These are phyloP conservation scores for Hypoxylon lienhwacheense DNA, from an alignment of 495 filamentous ascomycete species.

Conservation along the genomic window DNA sequence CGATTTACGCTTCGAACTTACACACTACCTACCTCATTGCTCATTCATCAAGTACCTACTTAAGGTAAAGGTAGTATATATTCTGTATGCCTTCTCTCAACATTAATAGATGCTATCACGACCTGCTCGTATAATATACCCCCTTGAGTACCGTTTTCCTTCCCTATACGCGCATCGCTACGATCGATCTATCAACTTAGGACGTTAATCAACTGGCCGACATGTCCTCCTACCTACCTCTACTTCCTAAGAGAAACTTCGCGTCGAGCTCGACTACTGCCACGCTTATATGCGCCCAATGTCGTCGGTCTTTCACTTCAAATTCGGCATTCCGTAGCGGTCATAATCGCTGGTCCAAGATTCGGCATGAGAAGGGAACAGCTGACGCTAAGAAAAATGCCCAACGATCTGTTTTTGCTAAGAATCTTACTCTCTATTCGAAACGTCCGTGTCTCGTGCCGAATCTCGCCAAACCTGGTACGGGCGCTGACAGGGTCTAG, in stretches of 20 bases:
- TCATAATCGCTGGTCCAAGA: slow-evolving; percentile 92
- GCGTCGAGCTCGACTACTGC: slow-evolving; percentile 12
- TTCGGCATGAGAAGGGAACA: slow-evolving; percentile 89
- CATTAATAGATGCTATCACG: too few relatives aligned
- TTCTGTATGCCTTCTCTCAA: too few relatives aligned
- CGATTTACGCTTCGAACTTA: too few relatives aligned
- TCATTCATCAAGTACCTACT: too few relatives aligned
- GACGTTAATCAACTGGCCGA: too few relatives aligned
- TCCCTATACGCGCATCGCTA: too few relatives aligned
- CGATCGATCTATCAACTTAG: too few relatives aligned
- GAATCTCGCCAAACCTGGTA: not conserved
- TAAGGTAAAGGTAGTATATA: too few relatives aligned
- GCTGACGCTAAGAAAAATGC: slow-evolving; percentile 65
- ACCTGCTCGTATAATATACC: too few relatives aligned
- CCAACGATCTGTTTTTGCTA: slow-evolving; percentile 47
- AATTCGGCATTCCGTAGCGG: slow-evolving; percentile 60
- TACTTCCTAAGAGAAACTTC: slow-evolving; percentile 2
- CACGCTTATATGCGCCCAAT: slow-evolving; percentile 46
- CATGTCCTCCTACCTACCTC: slow-evolving; percentile 30
- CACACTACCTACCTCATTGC: too few relatives aligned
- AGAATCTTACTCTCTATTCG: slow-evolving; percentile 56
- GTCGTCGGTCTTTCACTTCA: slow-evolving; percentile 56
- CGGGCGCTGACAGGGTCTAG: slow-evolving; percentile 16
- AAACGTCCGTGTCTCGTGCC: slow-evolving; percentile 46
- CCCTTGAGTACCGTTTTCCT: too few relatives aligned